Base-by-base conservation (phyloP, 2,329 filamentous ascomycete species). In the Aspergillus alliaceus region DNA sequence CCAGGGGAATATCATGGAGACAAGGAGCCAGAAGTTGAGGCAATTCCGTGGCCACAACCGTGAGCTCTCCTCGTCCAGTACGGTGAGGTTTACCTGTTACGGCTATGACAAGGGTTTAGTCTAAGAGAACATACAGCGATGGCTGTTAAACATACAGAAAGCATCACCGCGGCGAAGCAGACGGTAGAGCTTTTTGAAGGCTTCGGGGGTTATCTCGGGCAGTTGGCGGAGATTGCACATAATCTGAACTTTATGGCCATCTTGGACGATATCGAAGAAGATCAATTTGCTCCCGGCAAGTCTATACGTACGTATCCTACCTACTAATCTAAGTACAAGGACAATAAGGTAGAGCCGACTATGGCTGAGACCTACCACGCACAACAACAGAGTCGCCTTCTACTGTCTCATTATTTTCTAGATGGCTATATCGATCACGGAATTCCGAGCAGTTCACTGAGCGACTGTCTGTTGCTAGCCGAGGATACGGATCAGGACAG, bases 81-180 rank as follows among this genome's bases (percentile, higher is more conserved):
- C 86, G 83, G 53, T 86, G 86, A 15, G 91, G 86, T 60, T 80
- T 78, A 62, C 93, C 93, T 56, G 80, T 86, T 53, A 93, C 79
- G 58, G 90, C 88, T 87, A 62, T 66, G 47, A 46, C 22, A 63
- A 31, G 27, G 35, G 50, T 54, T 58, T 55, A 66, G 64, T 54
- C 49, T 46, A 34, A 40, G 40, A 46, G 53, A 51, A 35, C 46
- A 48, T 37, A 54, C 54, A 35, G 29, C 57, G 20, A 59, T 51
- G 47, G 54, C 54, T 56, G 44, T 32, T 54, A 46, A 46, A 81
- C 89, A 78, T 82, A 91, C 90, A 87, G 70, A 93, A 86, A 71
- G 90, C 88, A 77, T 98, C 95, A 61, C 95, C 95, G 65, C 90
- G 85, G 64, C 89, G 85, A 48, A 93, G 80, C 54, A 90, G 75